These are phyloP conservation scores for Geoglossum glabrum DNA, from an alignment of 495 filamentous ascomycete genomes.

Conservation along the genomic window DNA sequence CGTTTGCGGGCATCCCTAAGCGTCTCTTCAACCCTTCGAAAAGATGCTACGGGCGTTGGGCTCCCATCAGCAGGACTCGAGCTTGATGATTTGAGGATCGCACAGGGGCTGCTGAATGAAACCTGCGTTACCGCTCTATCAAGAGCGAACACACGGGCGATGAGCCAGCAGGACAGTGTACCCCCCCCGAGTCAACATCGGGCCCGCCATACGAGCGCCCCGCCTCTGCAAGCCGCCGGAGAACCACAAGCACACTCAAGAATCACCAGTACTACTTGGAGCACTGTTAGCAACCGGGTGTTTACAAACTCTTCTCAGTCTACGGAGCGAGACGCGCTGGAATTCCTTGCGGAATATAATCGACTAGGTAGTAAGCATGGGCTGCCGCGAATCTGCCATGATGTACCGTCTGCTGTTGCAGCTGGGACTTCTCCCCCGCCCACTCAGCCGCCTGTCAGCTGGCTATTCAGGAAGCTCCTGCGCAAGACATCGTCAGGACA, in stretches of 20 bases:
- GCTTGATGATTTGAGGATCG: slow-evolving; percentile 8
- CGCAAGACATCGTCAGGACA: background rate
- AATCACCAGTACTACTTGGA: slow-evolving; percentile 13
- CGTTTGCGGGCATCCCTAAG: background rate
- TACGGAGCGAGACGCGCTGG: slow-evolving; percentile 17
- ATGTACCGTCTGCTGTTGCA: background rate
- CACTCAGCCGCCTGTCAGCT: slow-evolving; percentile 7
- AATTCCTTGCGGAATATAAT: slow-evolving; percentile 33
- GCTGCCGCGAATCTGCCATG: slow-evolving; percentile 3
- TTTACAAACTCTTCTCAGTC: slow-evolving; percentile 11
- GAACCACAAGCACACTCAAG: slow-evolving; percentile 4
- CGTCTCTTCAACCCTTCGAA: slow-evolving; percentile 7
- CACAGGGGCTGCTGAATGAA: slow-evolving; percentile 10
- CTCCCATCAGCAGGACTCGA: slow-evolving; percentile 1
- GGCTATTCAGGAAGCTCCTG: slow-evolving; percentile 9
- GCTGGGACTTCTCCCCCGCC: background rate
- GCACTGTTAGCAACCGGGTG: slow-evolving; percentile 10
- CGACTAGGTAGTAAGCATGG: slow-evolving; percentile 25
- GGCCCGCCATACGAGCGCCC: background rate
- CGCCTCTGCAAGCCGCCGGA: background rate
- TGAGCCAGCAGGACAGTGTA: background rate
- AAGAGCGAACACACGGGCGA: background rate
- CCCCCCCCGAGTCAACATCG: no score
- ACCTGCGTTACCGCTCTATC: background rate
- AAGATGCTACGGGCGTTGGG: background rate